Evolutionary conservation across 208 protist genomes (phyloP), one percentile per base, ranked within the genome.

Genomic region (Acanthamoeba royreba): DNA sequence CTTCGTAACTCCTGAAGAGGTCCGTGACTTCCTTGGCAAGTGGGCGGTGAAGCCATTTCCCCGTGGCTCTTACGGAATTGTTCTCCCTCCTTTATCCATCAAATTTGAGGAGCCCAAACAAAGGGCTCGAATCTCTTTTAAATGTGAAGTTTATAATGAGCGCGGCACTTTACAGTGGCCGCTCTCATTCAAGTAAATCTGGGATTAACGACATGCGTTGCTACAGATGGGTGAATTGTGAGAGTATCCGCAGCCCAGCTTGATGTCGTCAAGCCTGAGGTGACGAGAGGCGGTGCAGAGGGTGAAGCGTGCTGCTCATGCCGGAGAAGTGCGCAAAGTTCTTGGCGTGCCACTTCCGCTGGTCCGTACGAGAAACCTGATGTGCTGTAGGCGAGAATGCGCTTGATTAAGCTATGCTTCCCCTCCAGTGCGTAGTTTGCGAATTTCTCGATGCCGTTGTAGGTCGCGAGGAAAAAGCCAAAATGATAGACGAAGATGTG

Each of bases 401-500:
- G 13, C 79, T 88, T 88, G n/a, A 88, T 8, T 1, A 63, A 33
- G 45, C 79, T 88, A 46, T 88, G 79, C 52, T 88, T 88, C n/a
- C 79, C 38, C 52, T 88, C 46, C 1, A 88, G 52, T 38, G 79
- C 45, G 19, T 88, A 88, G 45, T 88, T 88, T 3, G 79, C 4
- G 35, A 88, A 88, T 43, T 88, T 49, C 35, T 88, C 45, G 9
- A 88, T 88, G 28, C 79, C 45, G 5, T 40, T 15, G 79, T 88
- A 88, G 7, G 25, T 61, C 33, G 49, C 8, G 15, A 88, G 79
- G 45, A 31, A 88, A 13, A 42, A 63, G 28, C 45, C 45, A n/a
- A 42, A 88, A 33, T 88, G 79, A 22, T 88, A 88, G 22, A 88
- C 46, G 58, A 88, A 61, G 2, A 88, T 88, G 79, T 88, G 79